These are phyloP conservation scores for Tricladium varicosporioides DNA, from an alignment of 2,329 filamentous ascomycete genomes.

Conservation along the genomic window DNA sequence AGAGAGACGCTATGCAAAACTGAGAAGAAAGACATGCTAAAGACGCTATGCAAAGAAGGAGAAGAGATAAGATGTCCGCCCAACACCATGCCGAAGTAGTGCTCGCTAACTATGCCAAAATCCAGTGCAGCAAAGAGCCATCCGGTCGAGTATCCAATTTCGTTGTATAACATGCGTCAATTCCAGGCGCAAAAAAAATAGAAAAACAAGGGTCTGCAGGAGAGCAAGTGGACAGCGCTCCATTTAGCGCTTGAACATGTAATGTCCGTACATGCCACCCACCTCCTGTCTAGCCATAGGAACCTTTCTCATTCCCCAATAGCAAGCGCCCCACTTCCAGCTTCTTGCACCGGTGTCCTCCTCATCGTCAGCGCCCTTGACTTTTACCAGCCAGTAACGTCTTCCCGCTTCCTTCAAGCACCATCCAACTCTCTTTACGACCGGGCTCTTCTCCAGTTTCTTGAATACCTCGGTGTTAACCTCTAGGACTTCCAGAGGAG, in stretches of 20 bases:
- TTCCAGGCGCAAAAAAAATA: no score
- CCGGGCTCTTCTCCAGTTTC: conserved; percentile 54
- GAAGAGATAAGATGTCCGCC: no score
- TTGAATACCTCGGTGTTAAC: conserved; percentile 67
- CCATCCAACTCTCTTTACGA: conserved; percentile 9
- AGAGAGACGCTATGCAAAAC: no score
- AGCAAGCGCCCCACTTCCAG: conserved; percentile 84
- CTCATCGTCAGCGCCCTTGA: conserved; percentile 25
- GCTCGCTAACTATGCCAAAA: no score
- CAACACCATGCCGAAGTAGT: no score
- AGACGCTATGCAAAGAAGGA: no score
- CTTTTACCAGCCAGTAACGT: conserved; percentile 29
- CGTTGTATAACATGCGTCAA: no score
- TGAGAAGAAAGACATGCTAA: no score
- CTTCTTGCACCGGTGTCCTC: conserved; percentile 56
- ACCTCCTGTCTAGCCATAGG: conserved; percentile 54
- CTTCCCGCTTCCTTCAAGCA: conserved; percentile 47
- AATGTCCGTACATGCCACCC: conserved; percentile 57
- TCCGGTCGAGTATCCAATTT: no score
- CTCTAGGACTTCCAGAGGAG: conserved; percentile 75
- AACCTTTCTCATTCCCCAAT: conserved; percentile 78
- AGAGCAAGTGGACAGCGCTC: background rate
- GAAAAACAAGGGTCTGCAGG: no score
- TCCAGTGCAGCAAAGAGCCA: no score
- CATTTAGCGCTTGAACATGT: conserved; percentile 50